These are phyloP conservation scores for Daldinia bambusicola DNA, from an alignment of 495 filamentous ascomycete genomes.

Conservation along the genomic window DNA sequence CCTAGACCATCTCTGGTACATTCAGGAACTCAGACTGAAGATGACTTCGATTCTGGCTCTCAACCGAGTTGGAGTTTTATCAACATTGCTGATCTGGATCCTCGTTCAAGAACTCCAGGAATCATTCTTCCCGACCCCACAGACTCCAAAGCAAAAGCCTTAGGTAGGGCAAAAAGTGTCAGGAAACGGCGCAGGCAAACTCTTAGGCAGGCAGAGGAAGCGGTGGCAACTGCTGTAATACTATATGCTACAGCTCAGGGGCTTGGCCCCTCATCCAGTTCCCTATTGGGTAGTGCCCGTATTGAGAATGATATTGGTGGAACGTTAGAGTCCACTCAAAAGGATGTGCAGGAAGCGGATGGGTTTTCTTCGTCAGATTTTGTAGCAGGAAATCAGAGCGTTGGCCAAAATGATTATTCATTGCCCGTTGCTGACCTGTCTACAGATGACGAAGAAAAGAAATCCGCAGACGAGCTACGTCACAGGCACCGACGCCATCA, in stretches of 20 bases:
- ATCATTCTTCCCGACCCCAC: conserved; percentile 56
- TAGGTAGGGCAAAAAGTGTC: conserved; percentile 53
- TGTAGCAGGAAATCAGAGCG: conserved; percentile 40
- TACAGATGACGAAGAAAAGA: conserved; percentile 57
- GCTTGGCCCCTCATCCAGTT: conserved; percentile 47
- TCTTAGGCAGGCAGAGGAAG: conserved; percentile 56
- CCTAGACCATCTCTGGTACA: conserved; percentile 37
- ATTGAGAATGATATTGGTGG: conserved; percentile 24
- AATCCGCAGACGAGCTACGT: conserved; percentile 49
- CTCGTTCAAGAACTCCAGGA: conserved; percentile 56
- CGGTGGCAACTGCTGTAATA: conserved; percentile 59
- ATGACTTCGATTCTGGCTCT: conserved; percentile 31
- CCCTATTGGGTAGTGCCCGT: conserved; percentile 27
- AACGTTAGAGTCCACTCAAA: conserved; percentile 29
- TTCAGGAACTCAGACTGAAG: conserved; percentile 54
- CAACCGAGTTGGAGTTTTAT: conserved; percentile 13
- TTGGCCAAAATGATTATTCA: conserved; percentile 44
- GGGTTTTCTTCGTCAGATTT: conserved; percentile 28
- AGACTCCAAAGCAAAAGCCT: conserved; percentile 53
- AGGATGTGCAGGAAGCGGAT: conserved; percentile 34
- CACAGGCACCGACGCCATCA: conserved; percentile 50
- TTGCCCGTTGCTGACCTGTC: conserved; percentile 58
- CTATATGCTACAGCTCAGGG: conserved; percentile 57
- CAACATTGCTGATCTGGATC: conserved; percentile 46
- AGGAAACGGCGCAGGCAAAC: conserved; percentile 53